These are phyloP conservation scores for Prunus armeniaca DNA, from an alignment of 306 rosid species.

Conservation along the genomic window DNA sequence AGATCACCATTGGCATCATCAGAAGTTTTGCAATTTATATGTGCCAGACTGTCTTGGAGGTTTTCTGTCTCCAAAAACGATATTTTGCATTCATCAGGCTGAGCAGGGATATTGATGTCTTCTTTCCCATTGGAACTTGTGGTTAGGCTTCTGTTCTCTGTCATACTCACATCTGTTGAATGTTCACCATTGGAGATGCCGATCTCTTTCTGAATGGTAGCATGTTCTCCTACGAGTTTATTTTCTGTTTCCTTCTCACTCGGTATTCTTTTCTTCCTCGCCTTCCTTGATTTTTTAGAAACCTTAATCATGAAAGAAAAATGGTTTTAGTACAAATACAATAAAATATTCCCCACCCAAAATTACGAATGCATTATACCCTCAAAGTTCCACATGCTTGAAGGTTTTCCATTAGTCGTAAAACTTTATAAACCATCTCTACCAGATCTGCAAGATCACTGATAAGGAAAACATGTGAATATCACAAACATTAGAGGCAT, in stretches of 20 bases:
- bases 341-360: background rate
- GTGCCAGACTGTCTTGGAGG: conserved; percentile 25
- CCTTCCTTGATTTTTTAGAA: conserved; percentile 67
- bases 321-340: background rate
- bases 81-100: conserved; percentile 30
- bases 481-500: background rate
- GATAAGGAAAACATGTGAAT: conserved; percentile 32
- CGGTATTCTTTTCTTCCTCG: conserved; percentile 41
- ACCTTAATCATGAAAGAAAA: conserved; percentile 48
- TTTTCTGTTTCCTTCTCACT: conserved; percentile 41
- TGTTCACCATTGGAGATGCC: conserved; percentile 37
- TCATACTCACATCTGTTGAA: conserved; percentile 32
- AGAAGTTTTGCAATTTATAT: conserved; percentile 31
- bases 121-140: conserved; percentile 39
- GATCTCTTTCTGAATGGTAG: conserved; percentile 38
- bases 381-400: conserved; percentile 85
- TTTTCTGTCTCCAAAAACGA: conserved; percentile 27
- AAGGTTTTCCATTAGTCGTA: conserved; percentile 72
- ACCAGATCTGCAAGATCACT: conserved; percentile 88
- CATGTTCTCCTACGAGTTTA: conserved; percentile 40
- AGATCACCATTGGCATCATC: conserved; percentile 43
- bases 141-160: conserved; percentile 32
- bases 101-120: conserved; percentile 14
- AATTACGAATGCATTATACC: conserved; percentile 43
- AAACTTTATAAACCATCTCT: conserved; percentile 71